phyloP scores from a whole-genome alignment of 179 eudicot genomes.

The Beta corolliflora region DNA sequence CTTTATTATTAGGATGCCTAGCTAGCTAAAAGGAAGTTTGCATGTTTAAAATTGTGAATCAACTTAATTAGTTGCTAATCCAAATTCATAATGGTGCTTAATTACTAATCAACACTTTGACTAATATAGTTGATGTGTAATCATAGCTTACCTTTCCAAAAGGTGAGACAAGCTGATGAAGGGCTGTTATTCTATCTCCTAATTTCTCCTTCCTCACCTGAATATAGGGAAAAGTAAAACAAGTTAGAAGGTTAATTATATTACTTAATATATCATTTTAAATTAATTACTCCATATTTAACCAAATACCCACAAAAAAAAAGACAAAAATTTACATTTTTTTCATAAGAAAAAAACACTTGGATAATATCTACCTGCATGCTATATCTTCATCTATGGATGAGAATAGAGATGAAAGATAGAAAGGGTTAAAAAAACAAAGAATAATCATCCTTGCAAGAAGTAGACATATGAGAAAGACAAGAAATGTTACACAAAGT shows the following conservation, averaged over 20 bases:
- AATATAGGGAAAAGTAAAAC: background rate
- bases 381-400: constrained; percentile 29
- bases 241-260: background rate
- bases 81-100: constrained; percentile 10
- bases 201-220: constrained; percentile 95
- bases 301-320: background rate
- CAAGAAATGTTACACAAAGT: constrained; percentile 53
- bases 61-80: constrained; percentile 13
- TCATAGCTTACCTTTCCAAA: constrained; percentile 78
- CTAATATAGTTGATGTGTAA: background rate
- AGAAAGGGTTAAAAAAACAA: constrained; percentile 25
- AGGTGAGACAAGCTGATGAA: constrained; percentile 94
- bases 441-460: constrained; percentile 40
- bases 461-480: constrained; percentile 72
- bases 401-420: constrained; percentile 16
- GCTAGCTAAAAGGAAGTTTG: background rate
- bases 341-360: background rate
- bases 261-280: background rate
- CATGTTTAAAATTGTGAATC: constrained; percentile 6
- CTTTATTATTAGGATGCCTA: constrained; percentile 8
- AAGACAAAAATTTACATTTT: background rate
- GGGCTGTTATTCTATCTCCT: constrained; percentile 86
- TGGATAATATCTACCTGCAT: background rate
- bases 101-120: constrained; percentile 18
- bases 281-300: no score